These are phyloP conservation scores for Luffa aegyptiaca DNA, from an alignment of 306 rosid species.

Conservation along the genomic window DNA sequence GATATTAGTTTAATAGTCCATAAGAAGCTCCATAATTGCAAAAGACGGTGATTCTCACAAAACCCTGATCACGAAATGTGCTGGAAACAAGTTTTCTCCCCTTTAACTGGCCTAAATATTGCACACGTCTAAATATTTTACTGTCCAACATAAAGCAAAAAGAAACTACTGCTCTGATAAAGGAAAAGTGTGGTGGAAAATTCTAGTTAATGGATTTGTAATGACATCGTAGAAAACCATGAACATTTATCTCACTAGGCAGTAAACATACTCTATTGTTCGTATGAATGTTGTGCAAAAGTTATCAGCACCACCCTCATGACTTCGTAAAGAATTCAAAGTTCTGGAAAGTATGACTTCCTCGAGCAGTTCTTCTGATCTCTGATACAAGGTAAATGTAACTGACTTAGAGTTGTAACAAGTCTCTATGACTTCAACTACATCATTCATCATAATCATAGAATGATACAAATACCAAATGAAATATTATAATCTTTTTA, in stretches of 20 bases:
- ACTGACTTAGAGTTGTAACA: constrained; percentile 13
- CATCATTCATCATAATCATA: background rate
- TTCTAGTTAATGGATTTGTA: background rate
- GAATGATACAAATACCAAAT: background rate
- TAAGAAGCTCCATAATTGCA: background rate
- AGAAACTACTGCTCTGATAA: background rate
- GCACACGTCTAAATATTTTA: background rate
- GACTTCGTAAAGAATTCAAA: constrained; percentile 59
- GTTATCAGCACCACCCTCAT: constrained; percentile 28
- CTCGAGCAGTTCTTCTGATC: constrained; percentile 76
- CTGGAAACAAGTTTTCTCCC: background rate
- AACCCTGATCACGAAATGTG: background rate
- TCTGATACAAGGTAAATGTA: constrained; percentile 33
- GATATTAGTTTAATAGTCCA: background rate
- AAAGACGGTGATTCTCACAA: background rate
- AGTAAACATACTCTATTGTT: constrained; percentile 56
- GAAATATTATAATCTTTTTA: background rate
- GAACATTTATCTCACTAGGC: background rate
- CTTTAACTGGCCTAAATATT: background rate
- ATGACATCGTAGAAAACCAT: background rate
- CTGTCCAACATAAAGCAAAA: background rate
- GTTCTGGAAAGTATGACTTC: constrained; percentile 86
- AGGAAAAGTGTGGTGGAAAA: background rate
- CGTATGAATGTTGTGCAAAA: constrained; percentile 60
- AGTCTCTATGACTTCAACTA: background rate